Evolutionary conservation across 2,329 filamentous ascomycete genomes (phyloP).

Genomic region (Neonectria faginata): DNA sequence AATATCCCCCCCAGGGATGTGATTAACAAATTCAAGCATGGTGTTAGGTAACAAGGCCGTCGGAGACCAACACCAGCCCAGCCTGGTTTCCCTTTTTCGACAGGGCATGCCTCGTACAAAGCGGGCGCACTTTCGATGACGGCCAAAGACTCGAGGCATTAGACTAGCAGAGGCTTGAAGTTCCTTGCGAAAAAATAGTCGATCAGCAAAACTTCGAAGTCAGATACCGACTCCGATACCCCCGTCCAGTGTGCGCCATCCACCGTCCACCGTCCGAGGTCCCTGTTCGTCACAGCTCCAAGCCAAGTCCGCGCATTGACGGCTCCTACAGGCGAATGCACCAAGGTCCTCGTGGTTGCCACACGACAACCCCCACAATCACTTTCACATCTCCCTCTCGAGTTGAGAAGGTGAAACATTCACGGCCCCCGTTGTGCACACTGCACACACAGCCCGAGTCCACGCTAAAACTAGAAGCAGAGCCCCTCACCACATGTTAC

Average conservation of each 20-base stretch:
- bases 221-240: slow-evolving; percentile 25
- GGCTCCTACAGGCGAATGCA: neutral
- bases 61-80: slow-evolving; percentile 10
- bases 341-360: slow-evolving; percentile 23
- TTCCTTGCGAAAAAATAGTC: neutral
- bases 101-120: neutral
- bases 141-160: neutral
- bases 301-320: neutral
- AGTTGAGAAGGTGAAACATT: slow-evolving; percentile 26
- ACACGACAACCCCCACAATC: slow-evolving; percentile 15
- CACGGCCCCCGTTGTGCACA: slow-evolving; percentile 10
- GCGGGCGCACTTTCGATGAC: slow-evolving; percentile 6
- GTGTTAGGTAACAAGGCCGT: slow-evolving; percentile 2
- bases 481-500: slow-evolving; percentile 11
- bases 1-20: slow-evolving; percentile 17
- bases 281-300: slow-evolving; percentile 11
- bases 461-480: slow-evolving; percentile 13
- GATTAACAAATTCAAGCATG: slow-evolving; percentile 14
- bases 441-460: slow-evolving; percentile 17
- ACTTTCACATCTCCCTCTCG: slow-evolving; percentile 1
- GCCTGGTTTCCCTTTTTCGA: slow-evolving; percentile 10
- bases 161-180: neutral
- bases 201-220: neutral
- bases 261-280: neutral
- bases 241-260: slow-evolving; percentile 8